Conservation (phyloP, 1,284 basidiomycete genomes). For the Mycena citricolor region DNA sequence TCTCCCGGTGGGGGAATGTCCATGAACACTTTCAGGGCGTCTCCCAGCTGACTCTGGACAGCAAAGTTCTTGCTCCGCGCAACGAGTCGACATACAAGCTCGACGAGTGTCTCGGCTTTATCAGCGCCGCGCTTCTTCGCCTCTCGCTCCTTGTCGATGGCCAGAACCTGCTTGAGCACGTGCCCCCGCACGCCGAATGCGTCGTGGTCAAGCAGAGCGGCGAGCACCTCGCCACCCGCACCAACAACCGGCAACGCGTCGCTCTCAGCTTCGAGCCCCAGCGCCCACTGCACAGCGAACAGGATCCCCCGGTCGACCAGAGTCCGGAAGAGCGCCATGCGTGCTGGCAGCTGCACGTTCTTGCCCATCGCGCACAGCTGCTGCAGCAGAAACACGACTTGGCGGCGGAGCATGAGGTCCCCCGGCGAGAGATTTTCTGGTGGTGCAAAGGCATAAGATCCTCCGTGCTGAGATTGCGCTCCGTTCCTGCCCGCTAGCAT, state of each 20-base stretch:
- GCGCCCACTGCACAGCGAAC: constrained; percentile 90
- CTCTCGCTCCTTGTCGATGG: constrained; percentile 59
- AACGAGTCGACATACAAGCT: constrained; percentile 76
- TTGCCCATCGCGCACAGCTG: constrained; percentile 96
- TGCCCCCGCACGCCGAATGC: constrained; percentile 84
- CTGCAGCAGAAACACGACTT: constrained; percentile 86
- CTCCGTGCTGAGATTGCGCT: constrained; percentile 32
- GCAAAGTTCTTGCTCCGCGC: constrained; percentile 81
- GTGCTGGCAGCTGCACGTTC: constrained; percentile 87
- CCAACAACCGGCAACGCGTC: constrained; percentile 60
- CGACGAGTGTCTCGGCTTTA: constrained; percentile 72
- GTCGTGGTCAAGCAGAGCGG: constrained; percentile 90
- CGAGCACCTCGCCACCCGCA: constrained; percentile 86
- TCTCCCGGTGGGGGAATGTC: constrained; percentile 56
- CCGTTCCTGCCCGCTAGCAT: constrained; percentile 41
- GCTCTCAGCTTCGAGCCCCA: constrained; percentile 54
- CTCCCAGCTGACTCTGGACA: constrained; percentile 88
- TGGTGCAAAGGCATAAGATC: constrained; percentile 50
- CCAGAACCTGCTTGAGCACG: constrained; percentile 77
- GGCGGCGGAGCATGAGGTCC: constrained; percentile 57
- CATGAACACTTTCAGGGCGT: constrained; percentile 84
- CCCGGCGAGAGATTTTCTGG: constrained; percentile 48
- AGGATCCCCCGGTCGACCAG: constrained; percentile 89
- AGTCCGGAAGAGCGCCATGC: constrained; percentile 86
- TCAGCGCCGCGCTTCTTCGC: constrained; percentile 55